Base-by-base conservation (phyloP, 2,329 filamentous ascomycete species). In the Scorias spongiosa region DNA sequence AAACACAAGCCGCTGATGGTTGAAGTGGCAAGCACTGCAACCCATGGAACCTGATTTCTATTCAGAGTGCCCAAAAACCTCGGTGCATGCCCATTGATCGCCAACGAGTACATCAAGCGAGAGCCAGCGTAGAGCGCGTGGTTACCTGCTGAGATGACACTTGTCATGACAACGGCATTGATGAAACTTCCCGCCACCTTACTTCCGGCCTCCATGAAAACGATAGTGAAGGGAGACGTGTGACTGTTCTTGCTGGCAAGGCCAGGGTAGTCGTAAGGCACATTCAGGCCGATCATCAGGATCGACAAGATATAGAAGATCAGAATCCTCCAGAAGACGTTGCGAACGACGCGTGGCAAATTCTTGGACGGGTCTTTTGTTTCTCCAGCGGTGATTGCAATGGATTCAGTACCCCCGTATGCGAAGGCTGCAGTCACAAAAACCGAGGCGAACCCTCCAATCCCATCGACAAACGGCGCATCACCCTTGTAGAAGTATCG, bases 91-190 rank as follows among this genome's bases (percentile, higher is more conserved):
- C 76, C 75, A 44, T 74, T 77, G 8, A 79, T 67, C 0, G 80
- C 70, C 12, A 76, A 61, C 1, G 69, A 66, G 54, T 74, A 72
- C 2, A 76, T 59, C 4, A 68, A 70, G 34, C 72, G 69, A 5
- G 66, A 69, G 2, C 68, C 68, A 7, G 70, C 63, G 56, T 72
- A 75, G 15, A 74, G 56, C 59, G 72, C 72, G 1, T 68, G 66
- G 54, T 76, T 76, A 39, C 69, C 73, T 10, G 72, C 70, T 0
- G 69, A 73, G 63, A 70, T 71, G 2, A 78, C 80, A 5, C 76
- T 80, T 12, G 80, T 77, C 42, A 83, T 65, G 52, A 84, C 74
- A 15, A 74, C 76, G 29, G 71, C 78, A 55, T 84, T 84, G 64
- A 84, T 78, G 51, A 82, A 69, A 48, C 75, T 74, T 52, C 80